Base-by-base conservation (phyloP, 176 grass and related monocot species). In the Triticum turgidum region DNA sequence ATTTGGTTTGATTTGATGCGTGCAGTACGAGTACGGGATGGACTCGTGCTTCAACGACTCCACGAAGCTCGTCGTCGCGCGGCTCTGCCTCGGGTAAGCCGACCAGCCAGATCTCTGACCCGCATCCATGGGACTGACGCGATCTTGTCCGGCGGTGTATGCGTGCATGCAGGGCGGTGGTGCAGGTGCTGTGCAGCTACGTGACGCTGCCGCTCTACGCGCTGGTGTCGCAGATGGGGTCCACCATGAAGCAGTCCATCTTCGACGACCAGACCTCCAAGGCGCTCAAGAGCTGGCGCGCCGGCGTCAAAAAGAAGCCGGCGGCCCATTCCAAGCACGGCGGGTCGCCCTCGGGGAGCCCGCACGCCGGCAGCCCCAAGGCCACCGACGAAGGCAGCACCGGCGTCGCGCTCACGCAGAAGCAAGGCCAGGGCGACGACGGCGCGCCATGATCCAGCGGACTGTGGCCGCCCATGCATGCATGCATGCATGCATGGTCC, bases 221-320 rank as follows among this genome's bases (percentile, higher is more conserved):
- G 32, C 92, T 94, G 11, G 92, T 94, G 25, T 94, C 92, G 73
- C 87, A 98, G 95, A 95, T 98, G 95, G 95, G 95, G 0, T 93
- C 95, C 11, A 92, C 91, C 39, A 98, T 98, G 95, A 98, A 98
- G 89, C 92, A 87, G 79, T 98, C 95, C 56, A 98, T 98, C 77
- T 98, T 98, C 73, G 93, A 98, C 80, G 95, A 95, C 7, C 95
- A 98, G 74, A 98, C 93, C 32, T 98, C 95, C 85, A 98, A 95
- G 89, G 95, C 95, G 47, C 88, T 98, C 73, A 98, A 78, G 86
- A 95, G 89, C 90, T 98, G 95, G 95, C 93, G 92, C 77, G 87
- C 92, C 84, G 93, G 90, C 44, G 91, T 89, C 58, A 90, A 93
- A 87, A 94, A 93, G 88, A 98, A 98, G 80, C 84, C 67, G 17